phyloP scores from a whole-genome alignment of 257 asterid genomes.

The Nicotiana tomentosiformis region DNA sequence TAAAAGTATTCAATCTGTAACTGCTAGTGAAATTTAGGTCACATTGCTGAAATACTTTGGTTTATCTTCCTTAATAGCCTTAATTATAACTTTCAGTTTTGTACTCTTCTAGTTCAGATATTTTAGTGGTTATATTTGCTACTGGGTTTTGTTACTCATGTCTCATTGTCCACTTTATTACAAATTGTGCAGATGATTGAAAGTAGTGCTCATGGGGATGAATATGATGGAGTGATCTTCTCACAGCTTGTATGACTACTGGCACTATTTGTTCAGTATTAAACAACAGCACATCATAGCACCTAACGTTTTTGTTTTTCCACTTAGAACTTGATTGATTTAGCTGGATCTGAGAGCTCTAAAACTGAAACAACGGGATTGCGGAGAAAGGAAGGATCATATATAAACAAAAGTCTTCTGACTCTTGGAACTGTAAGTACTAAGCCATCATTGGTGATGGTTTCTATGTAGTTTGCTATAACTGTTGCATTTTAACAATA shows the following conservation, averaged over 20 bases:
- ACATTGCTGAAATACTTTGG: not conserved
- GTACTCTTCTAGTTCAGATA: not conserved
- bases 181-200: conserved; percentile 69
- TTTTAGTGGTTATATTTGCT: not conserved
- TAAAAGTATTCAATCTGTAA: not conserved
- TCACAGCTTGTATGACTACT: conserved; percentile 77
- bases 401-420: conserved; percentile 92
- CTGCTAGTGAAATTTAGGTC: not conserved
- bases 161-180: not conserved
- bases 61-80: not conserved
- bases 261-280: conserved; percentile 8
- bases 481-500: not conserved
- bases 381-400: conserved; percentile 97
- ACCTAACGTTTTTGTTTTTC: conserved; percentile 19
- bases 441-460: not conserved
- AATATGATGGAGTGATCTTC: conserved; percentile 91
- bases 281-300: not conserved
- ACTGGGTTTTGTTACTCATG: not conserved
- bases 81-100: not conserved
- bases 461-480: not conserved
- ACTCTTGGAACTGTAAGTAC: conserved; percentile 95
- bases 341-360: conserved; percentile 98
- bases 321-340: conserved; percentile 76
- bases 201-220: conserved; percentile 94
- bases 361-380: conserved; percentile 93